A percentile compares a stretch with the other conserved stretches of the same genome.
These are phyloP conservation scores for Wallacemonas sp. DNA, from an alignment of 208 protist species.

Conservation along the genomic window DNA sequence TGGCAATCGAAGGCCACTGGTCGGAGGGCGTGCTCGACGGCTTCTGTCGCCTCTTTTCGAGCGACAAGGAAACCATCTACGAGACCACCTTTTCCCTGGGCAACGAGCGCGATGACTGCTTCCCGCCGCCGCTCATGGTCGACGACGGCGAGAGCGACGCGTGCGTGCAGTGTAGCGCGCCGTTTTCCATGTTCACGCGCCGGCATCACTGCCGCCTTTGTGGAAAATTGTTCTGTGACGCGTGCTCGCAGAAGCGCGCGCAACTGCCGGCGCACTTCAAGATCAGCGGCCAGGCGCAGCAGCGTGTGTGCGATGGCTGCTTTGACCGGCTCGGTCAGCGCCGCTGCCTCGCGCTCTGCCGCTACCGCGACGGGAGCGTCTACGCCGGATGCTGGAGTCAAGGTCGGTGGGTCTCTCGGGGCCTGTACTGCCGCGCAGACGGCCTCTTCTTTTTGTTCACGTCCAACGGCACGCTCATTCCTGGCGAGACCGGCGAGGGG, in stretches of 20 bases:
- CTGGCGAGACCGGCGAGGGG: neutral
- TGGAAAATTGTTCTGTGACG: constrained; percentile 89
- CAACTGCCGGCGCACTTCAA: constrained; percentile 71
- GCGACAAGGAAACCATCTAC: constrained; percentile 34
- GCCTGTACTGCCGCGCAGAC: constrained; percentile 74
- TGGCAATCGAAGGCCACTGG: constrained; percentile 61
- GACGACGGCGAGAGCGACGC: constrained; percentile 54
- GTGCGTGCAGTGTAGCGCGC: constrained; percentile 76
- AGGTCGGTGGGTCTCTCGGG: constrained; percentile 68
- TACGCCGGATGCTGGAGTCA: constrained; percentile 84
- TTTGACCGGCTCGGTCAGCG: constrained; percentile 71
- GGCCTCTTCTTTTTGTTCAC: constrained; percentile 79
- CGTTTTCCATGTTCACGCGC: constrained; percentile 85
- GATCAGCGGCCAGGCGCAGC: constrained; percentile 15
- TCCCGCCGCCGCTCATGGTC: constrained; percentile 61
- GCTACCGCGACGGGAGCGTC: constrained; percentile 66
- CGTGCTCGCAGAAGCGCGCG: constrained; percentile 77
- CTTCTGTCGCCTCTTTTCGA: constrained; percentile 33
- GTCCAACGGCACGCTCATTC: constrained; percentile 31
- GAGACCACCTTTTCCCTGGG: constrained; percentile 75
- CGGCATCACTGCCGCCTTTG: constrained; percentile 94
- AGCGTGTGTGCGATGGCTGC: constrained; percentile 81
- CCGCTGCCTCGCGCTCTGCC: constrained; percentile 58
- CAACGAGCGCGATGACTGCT: constrained; percentile 89
- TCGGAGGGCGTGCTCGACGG: constrained; percentile 45